phyloP scores from a whole-genome alignment of 192 early-diverging fungal genomes.

The Backusella circina region DNA sequence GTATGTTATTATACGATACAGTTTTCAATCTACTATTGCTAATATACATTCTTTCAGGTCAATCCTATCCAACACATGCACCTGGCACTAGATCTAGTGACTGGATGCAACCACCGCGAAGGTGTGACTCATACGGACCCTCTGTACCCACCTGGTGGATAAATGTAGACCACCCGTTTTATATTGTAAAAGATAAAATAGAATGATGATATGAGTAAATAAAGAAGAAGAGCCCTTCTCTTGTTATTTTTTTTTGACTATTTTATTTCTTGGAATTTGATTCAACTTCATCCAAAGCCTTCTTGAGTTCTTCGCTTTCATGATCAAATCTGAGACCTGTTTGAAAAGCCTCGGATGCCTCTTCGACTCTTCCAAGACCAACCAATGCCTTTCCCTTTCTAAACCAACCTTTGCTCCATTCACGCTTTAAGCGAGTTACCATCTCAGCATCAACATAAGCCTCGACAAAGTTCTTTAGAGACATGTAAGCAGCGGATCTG shows the following conservation, averaged over 20 bases:
- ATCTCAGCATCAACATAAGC: slow-evolving; percentile 71
- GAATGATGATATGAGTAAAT: not conserved
- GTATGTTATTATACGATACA: too few species aligned
- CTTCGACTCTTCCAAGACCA: slow-evolving; percentile 73
- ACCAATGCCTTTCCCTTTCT: slow-evolving; percentile 82
- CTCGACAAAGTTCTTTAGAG: slow-evolving; percentile 59
- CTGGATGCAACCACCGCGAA: too few species aligned
- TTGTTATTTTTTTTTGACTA: not conserved
- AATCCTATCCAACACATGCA: too few species aligned
- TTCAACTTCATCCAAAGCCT: slow-evolving; percentile 47
- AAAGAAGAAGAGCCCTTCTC: not conserved
- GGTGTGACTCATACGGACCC: too few species aligned
- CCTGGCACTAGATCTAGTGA: too few species aligned
- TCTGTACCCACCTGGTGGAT: too few species aligned
- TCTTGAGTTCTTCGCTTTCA: slow-evolving; percentile 70
- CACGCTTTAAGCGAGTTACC: slow-evolving; percentile 61
- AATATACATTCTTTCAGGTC: too few species aligned
- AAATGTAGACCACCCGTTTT: too few species aligned
- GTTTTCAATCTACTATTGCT: too few species aligned
- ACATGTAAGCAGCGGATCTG: slow-evolving; percentile 62
- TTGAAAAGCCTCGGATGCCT: slow-evolving; percentile 81
- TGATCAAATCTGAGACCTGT: slow-evolving; percentile 74
- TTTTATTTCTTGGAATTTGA: not conserved
- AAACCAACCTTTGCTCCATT: slow-evolving; percentile 75
- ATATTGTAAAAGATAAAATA: too few species aligned